These are phyloP conservation scores for Talaromyces sp. DNA, from an alignment of 2,329 filamentous ascomycete species.

Conservation along the genomic window DNA sequence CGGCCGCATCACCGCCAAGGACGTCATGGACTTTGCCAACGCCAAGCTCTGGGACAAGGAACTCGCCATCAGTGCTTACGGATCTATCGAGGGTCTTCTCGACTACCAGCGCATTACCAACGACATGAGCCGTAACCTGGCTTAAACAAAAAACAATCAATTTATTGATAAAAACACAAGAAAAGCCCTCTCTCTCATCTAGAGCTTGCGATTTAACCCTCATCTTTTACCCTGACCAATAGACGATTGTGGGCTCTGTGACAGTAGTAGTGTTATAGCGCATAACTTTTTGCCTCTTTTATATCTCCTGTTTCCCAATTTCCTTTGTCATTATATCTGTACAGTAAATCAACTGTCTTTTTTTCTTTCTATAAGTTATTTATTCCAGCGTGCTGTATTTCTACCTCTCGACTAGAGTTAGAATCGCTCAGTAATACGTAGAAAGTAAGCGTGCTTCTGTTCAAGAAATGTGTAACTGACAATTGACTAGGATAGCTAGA, in stretches of 20 bases:
- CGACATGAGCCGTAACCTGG: conserved; percentile 77
- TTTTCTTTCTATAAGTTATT: conserved; percentile 6
- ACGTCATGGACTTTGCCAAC: conserved; percentile 95
- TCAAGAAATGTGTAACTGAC: background rate
- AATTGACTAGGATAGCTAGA: background rate
- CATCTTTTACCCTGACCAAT: conserved; percentile 16
- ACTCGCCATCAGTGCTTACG: conserved; percentile 87
- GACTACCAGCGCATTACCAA: conserved; percentile 57
- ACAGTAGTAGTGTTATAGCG: conserved; percentile 20
- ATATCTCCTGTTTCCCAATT: conserved; percentile 9
- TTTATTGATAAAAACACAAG: background rate
- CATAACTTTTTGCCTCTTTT: conserved; percentile 15
- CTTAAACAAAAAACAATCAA: conserved; percentile 26
- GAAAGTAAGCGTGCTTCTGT: background rate
- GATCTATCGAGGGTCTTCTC: conserved; percentile 78
- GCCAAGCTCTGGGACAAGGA: conserved; percentile 97
- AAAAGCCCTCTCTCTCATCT: conserved; percentile 5
- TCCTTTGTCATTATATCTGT: conserved; percentile 17
- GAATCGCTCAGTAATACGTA: background rate
- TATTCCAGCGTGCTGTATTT: background rate
- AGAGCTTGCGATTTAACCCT: conserved; percentile 15
- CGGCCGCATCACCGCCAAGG: conserved; percentile 84
- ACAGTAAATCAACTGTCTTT: conserved; percentile 21
- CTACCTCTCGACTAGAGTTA: background rate
- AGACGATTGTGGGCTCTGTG: conserved; percentile 19